Evolutionary conservation across 768 basidiomycete genomes (phyloP).

Genomic region (Leccinum uliginosum): DNA sequence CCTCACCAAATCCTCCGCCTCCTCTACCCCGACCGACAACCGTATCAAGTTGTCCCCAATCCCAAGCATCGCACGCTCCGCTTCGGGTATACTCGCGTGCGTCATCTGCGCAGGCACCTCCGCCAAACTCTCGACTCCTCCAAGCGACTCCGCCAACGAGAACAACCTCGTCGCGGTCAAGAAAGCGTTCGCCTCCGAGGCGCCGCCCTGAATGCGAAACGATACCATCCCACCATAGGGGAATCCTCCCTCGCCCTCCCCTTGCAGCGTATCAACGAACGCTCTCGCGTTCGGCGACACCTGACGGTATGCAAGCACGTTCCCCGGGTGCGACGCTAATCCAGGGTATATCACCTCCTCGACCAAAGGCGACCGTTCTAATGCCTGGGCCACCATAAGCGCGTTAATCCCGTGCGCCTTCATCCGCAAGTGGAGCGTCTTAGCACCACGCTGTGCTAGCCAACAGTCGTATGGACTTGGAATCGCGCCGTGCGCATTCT

Average conservation of each 20-base stretch:
- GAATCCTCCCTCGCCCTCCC: conserved; percentile 48
- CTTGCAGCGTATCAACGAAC: conserved; percentile 46
- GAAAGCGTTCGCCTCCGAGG: conserved; percentile 59
- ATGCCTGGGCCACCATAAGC: conserved; percentile 61
- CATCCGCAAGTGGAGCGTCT: conserved; percentile 89
- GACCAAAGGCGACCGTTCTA: conserved; percentile 56
- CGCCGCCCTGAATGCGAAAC: conserved; percentile 54
- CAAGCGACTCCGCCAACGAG: conserved; percentile 81
- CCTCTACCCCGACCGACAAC: conserved; percentile 86
- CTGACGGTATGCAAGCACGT: conserved; percentile 58
- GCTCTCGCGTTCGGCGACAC: conserved; percentile 65
- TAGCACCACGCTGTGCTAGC: conserved; percentile 86
- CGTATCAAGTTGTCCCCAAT: conserved; percentile 76
- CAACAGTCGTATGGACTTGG: conserved; percentile 81
- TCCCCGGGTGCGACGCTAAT: conserved; percentile 58
- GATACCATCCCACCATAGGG: conserved; percentile 91
- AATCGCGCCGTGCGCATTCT: conserved; percentile 83
- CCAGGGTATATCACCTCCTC: conserved; percentile 87
- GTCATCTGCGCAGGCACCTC: conserved; percentile 90
- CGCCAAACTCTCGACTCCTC: conserved; percentile 88
- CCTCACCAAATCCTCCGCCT: conserved; percentile 69
- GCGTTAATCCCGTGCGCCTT: conserved; percentile 84
- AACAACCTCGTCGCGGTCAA: conserved; percentile 63
- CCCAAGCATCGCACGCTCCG: conserved; percentile 63
- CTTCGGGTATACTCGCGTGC: conserved; percentile 70